These are phyloP conservation scores for Comarum palustre DNA, from an alignment of 306 rosid species.

Conservation along the genomic window DNA sequence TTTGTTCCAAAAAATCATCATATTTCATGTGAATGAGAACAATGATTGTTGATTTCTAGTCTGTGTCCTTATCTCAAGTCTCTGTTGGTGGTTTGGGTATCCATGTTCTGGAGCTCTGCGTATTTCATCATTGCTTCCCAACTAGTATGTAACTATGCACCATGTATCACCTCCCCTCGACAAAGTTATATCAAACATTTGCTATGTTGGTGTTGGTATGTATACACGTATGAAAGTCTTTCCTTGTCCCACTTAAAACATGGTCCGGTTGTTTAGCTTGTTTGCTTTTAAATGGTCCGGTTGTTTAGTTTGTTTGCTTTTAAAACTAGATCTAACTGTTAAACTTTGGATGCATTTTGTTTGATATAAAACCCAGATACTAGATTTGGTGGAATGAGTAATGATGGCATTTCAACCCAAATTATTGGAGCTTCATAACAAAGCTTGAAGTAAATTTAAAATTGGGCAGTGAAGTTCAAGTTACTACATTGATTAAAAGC, in stretches of 20 bases:
- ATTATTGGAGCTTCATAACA: conserved; percentile 10
- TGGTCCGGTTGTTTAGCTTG: background rate
- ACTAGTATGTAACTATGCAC: conserved; percentile 7
- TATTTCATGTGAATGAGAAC: conserved; percentile 10
- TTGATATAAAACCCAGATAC: background rate
- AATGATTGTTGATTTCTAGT: background rate
- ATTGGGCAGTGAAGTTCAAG: conserved; percentile 11
- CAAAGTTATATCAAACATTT: background rate
- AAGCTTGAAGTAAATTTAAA: conserved; percentile 3
- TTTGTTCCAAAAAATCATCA: background rate
- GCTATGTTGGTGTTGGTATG: conserved; percentile 6
- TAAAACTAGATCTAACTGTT: background rate
- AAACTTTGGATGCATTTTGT: background rate
- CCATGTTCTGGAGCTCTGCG: conserved; percentile 26
- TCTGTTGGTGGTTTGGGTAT: conserved; percentile 10
- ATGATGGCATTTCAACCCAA: background rate
- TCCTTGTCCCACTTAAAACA: conserved; percentile 14
- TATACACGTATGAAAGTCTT: background rate
- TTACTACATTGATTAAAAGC: conserved; percentile 7
- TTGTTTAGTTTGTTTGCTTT: background rate
- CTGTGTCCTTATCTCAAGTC: background rate
- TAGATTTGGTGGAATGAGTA: conserved; percentile 2
- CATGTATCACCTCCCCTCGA: conserved; percentile 14
- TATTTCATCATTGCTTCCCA: conserved; percentile 21
- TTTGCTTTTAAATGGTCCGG: background rate